Conservation (phyloP, 495 filamentous ascomycete species). For the Aeminium ludgeri region DNA sequence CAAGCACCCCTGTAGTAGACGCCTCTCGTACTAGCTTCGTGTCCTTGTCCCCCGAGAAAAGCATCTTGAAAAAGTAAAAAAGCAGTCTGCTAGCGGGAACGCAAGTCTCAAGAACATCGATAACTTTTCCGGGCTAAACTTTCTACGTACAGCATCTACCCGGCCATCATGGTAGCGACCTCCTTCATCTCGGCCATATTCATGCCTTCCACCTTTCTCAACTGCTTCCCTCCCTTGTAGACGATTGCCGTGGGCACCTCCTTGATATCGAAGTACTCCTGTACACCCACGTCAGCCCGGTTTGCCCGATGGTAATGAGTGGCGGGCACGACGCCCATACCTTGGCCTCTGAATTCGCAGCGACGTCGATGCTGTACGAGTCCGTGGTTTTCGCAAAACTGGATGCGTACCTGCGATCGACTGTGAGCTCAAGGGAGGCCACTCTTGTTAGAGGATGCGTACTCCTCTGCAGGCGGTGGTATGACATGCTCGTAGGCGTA, state of each 20-base stretch:
- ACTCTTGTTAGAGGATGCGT: constrained; percentile 1
- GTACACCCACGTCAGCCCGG: background rate
- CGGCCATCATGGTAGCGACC: constrained; percentile 26
- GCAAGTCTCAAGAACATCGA: too few species aligned
- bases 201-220: constrained; percentile 22
- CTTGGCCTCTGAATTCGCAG: constrained; percentile 12
- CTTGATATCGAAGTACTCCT: constrained; percentile 16
- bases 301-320: too few species aligned
- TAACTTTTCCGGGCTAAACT: too few species aligned
- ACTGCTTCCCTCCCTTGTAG: constrained; percentile 17
- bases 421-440: background rate
- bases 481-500: constrained; percentile 15
- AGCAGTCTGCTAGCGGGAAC: too few species aligned
- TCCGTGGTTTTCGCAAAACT: constrained; percentile 8
- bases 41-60: too few species aligned
- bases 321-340: background rate
- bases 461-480: constrained; percentile 16
- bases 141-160: too few species aligned
- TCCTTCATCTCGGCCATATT: constrained; percentile 27
- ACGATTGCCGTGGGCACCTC: constrained; percentile 15
- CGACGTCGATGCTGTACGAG: constrained; percentile 15
- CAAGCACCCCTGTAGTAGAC: too few species aligned
- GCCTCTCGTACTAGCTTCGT: too few species aligned
- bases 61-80: too few species aligned
- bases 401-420: constrained; percentile 9